These are phyloP conservation scores for Silene conica DNA, from an alignment of 148 eudicot species.

Conservation along the genomic window DNA sequence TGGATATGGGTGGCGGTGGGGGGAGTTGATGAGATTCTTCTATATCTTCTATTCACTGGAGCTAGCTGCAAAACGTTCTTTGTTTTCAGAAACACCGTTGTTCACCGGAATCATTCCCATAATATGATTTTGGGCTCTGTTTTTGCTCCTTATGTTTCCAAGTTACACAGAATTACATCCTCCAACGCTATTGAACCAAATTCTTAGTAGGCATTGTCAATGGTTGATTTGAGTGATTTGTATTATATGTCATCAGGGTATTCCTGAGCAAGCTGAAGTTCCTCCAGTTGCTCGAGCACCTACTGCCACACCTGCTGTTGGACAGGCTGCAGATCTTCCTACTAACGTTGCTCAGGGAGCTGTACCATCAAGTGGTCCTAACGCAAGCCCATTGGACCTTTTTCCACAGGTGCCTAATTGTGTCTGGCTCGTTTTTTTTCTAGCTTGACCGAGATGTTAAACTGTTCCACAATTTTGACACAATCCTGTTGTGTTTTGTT, in stretches of 20 bases:
- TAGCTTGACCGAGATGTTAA: not conserved
- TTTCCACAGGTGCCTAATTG: conserved; percentile 65
- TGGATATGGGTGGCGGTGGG: not conserved
- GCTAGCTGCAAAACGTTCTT: not conserved
- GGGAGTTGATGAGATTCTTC: no score
- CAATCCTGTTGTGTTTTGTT: not conserved
- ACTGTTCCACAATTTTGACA: no score
- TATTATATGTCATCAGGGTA: conserved; percentile 48
- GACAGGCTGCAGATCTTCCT: conserved; percentile 43
- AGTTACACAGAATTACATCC: not conserved
- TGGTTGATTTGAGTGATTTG: not conserved
- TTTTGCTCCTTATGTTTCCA: not conserved
- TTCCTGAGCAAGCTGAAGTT: conserved; percentile 69
- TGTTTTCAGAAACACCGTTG: not conserved
- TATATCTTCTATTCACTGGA: no score
- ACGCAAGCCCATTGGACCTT: conserved; percentile 78
- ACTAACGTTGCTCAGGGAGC: conserved; percentile 57
- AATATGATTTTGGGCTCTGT: not conserved
- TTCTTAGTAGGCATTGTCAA: not conserved
- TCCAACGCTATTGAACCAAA: not conserved
- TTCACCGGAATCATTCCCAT: no score
- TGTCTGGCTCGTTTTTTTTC: not conserved
- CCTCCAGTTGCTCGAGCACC: conserved; percentile 56
- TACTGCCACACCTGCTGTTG: conserved; percentile 32
- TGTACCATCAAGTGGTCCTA: conserved; percentile 63